Percentiles rank a stretch among this genome's conserved stretches.
phyloP scores from a whole-genome alignment of 2,329 filamentous ascomycete species.

The Ustulina deusta region DNA sequence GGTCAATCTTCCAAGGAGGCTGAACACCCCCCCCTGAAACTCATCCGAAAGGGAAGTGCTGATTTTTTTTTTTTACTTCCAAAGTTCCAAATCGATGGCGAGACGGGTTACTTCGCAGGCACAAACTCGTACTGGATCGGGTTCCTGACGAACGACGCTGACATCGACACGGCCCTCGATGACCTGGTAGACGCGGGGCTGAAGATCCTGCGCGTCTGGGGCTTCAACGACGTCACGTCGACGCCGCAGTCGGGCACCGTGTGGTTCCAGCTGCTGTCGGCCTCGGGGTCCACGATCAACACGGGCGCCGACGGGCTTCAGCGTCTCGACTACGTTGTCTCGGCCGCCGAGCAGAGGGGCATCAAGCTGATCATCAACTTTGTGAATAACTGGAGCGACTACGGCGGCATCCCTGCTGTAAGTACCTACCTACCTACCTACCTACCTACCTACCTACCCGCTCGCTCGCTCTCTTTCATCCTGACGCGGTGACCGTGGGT shows the following conservation, averaged over 20 bases:
- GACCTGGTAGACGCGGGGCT: conserved; percentile 63
- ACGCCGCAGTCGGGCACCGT: conserved; percentile 54
- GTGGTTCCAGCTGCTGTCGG: conserved; percentile 67
- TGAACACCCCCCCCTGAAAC: conserved; percentile 46
- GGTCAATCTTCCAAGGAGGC: conserved; percentile 22
- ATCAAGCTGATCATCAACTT: conserved; percentile 75
- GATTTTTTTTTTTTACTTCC: background rate
- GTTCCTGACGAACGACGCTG: conserved; percentile 63
- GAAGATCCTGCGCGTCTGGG: conserved; percentile 70
- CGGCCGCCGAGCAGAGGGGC: conserved; percentile 67
- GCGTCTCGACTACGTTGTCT: conserved; percentile 73
- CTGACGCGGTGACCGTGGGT: no score
- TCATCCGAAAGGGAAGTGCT: background rate
- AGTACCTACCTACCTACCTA: no score
- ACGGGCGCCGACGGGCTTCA: conserved; percentile 71
- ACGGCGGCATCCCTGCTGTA: conserved; percentile 70
- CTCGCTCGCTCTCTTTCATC: no score
- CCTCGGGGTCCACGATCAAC: conserved; percentile 69
- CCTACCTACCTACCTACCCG: no score
- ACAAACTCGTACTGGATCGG: conserved; percentile 67
- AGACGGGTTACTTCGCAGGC: conserved; percentile 60
- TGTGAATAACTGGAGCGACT: conserved; percentile 78
- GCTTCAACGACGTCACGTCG: conserved; percentile 69
- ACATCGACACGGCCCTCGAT: conserved; percentile 65
- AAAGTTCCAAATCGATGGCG: conserved; percentile 57